phyloP scores from a whole-genome alignment of 2,329 filamentous ascomycete species.

The Xylariales sp. region DNA sequence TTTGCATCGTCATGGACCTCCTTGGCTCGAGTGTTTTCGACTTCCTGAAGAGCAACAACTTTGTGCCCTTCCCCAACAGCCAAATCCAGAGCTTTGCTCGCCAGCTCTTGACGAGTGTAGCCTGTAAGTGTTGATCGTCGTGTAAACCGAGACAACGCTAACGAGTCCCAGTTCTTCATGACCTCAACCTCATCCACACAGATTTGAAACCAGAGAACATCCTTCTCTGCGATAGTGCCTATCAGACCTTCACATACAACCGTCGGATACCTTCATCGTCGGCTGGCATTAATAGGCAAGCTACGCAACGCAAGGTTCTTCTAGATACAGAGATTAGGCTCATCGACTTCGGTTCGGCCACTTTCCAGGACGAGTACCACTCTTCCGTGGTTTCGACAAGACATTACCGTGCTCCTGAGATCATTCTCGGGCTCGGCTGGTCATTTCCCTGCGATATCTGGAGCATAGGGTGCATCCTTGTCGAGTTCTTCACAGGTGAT shows the following conservation, averaged over 20 bases:
- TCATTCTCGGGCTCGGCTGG: constrained; percentile 67
- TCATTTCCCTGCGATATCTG: constrained; percentile 69
- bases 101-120: constrained; percentile 95
- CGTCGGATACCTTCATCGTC: constrained; percentile 65
- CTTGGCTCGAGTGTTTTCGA: constrained; percentile 97
- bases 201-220: constrained; percentile 70
- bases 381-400: constrained; percentile 67
- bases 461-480: constrained; percentile 69
- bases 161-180: constrained; percentile 70
- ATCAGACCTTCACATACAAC: constrained; percentile 68
- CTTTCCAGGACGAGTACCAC: constrained; percentile 69
- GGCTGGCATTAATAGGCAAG: constrained; percentile 53
- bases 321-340: constrained; percentile 65
- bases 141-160: constrained; percentile 13
- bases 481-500: constrained; percentile 68
- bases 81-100: constrained; percentile 97
- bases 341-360: constrained; percentile 69
- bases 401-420: constrained; percentile 66
- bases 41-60: constrained; percentile 91
- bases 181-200: constrained; percentile 95
- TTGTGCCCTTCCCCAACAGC: constrained; percentile 95
- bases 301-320: constrained; percentile 59
- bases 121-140: constrained; percentile 61
- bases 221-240: constrained; percentile 58
- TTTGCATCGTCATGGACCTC: constrained; percentile 75